Base-by-base conservation (phyloP, 2,329 filamentous ascomycete species). In the Calonectria hongkongensis region DNA sequence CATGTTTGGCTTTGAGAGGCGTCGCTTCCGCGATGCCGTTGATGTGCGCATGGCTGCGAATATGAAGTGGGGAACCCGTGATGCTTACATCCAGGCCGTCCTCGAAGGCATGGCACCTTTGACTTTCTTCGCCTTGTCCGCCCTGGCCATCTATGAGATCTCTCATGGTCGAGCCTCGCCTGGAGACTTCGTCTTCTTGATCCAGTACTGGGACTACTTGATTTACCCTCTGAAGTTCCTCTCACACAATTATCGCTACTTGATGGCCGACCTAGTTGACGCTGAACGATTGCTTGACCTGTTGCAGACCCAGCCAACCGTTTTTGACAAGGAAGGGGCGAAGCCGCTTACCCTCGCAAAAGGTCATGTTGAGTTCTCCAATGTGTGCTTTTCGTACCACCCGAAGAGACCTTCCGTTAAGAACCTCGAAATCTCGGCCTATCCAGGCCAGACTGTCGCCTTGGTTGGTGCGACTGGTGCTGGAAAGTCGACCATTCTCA, bases 391-490 rank as follows among this genome's bases (percentile, higher is more conserved):
- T 71, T 82, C 87, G 2, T 92, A 92, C 76, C 88, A 91, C 68
- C 77, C 84, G 2, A 85, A 89, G 2, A 88, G 89, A 70, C 83
- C 84, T 0, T 88, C 89, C 0, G 83, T 92, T 9, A 83, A 85
- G 28, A 83, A 87, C 16, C 79, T 92, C 13, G 87, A 81, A 16
- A 86, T 92, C 63, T 82, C 81, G 0, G 88, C 87, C 2, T 82
- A 84, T 45, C 86, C 87, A 0, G 90, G 90, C 1, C 85, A 91
- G 69, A 91, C 89, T 0, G 82, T 92, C 2, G 91, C 91, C 0
- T 84, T 93, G 7, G 90, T 92, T 0, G 91, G 91, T 21, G 89
- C 91, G 75, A 92, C 91, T 0, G 91, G 91, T 13, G 88, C 88
- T 5, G 91, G 91, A 27, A 93, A 93, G 80, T 92, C 90, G 0